A percentile compares a stretch with the other conserved stretches of the same genome.
Evolutionary conservation across 257 asterid species (phyloP).

Genomic region (Gardenia jasminoides): DNA sequence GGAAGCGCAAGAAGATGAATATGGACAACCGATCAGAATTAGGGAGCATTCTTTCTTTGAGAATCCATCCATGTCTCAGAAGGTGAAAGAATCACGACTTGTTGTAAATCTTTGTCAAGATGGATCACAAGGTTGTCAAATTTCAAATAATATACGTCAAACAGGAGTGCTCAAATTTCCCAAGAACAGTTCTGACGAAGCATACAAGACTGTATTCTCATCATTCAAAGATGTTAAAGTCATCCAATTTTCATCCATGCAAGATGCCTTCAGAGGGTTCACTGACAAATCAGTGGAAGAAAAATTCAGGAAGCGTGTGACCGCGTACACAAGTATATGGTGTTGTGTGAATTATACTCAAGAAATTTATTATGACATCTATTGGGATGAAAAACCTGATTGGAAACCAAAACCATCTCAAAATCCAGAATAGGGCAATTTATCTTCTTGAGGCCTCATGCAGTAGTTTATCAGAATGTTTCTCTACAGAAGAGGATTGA

Average conservation of each 20-base stretch:
- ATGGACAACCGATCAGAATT: conserved; percentile 69
- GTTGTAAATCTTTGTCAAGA: conserved; percentile 87
- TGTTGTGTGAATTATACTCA: conserved; percentile 76
- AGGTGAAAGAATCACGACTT: conserved; percentile 95
- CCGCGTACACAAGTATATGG: conserved; percentile 82
- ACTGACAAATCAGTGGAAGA: conserved; percentile 78
- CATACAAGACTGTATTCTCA: conserved; percentile 64
- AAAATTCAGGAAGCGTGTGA: conserved; percentile 77
- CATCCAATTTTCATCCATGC: conserved; percentile 88
- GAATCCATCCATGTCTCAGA: conserved; percentile 69
- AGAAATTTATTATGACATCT: conserved; percentile 87
- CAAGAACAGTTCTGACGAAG: conserved; percentile 72
- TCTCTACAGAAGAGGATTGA: conserved; percentile 33
- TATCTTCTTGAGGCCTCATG: conserved; percentile 51
- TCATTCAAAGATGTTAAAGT: conserved; percentile 75
- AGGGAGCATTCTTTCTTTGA: conserved; percentile 90
- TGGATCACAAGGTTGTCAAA: conserved; percentile 72
- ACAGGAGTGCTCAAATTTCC: conserved; percentile 70
- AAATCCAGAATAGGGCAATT: conserved; percentile 78
- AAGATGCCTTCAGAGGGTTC: conserved; percentile 83
- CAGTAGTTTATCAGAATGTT: neutral
- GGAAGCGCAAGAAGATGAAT: conserved; percentile 64
- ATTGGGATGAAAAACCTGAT: conserved; percentile 91
- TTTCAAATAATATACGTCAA: conserved; percentile 56
- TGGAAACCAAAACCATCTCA: conserved; percentile 93